phyloP scores from a whole-genome alignment of 345 rosid species.

The Eucalyptus tenuipes region DNA sequence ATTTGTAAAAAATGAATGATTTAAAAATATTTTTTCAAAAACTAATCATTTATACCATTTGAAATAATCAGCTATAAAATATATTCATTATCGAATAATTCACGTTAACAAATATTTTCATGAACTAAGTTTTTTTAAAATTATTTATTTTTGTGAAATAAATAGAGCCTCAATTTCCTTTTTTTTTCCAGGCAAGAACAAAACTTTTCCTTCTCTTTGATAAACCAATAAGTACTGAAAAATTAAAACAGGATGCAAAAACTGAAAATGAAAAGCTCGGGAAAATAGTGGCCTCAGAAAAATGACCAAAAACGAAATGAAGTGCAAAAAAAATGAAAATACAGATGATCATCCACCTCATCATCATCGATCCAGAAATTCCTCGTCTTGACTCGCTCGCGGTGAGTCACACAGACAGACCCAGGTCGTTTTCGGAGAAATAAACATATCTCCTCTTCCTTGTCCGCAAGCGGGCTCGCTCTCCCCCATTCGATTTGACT shows the following conservation, averaged over 20 bases:
- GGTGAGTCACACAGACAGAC: not conserved
- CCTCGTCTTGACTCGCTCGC: not conserved
- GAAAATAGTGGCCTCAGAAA: not conserved
- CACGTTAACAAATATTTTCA: fast-evolving
- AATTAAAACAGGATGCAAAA: not conserved
- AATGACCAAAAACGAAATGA: not conserved
- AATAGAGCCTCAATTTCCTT: fast-evolving
- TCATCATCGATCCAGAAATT: not conserved
- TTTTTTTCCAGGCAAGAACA: too few relatives aligned
- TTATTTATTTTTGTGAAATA: too few relatives aligned
- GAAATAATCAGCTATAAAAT: too few relatives aligned
- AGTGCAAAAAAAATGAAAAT: not conserved
- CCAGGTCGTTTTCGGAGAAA: not conserved
- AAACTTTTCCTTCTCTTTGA: too few relatives aligned
- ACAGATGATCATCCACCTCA: not conserved
- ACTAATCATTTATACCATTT: too few relatives aligned
- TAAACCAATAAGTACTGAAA: not conserved
- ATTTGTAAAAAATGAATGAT: too few relatives aligned
- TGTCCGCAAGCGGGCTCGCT: not conserved
- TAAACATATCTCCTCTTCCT: not conserved
- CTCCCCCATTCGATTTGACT: not conserved
- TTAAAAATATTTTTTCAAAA: too few relatives aligned
- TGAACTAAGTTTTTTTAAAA: too few relatives aligned
- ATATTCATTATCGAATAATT: too few relatives aligned
- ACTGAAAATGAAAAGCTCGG: not conserved